These are phyloP conservation scores for Pseudocercospora ulei DNA, from an alignment of 2,329 filamentous ascomycete species.

Conservation along the genomic window DNA sequence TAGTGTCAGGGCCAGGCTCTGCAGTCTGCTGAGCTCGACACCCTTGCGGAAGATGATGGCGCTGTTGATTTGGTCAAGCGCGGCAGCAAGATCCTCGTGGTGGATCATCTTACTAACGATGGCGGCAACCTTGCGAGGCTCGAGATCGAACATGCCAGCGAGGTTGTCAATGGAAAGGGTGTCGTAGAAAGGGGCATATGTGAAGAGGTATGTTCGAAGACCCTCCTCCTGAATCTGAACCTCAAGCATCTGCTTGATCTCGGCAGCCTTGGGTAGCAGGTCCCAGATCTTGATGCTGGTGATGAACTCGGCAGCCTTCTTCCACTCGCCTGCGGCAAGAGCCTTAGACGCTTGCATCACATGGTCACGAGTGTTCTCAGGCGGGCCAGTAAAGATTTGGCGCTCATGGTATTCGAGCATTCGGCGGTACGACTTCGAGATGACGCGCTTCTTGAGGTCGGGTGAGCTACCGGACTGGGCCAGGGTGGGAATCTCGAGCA, in stretches of 20 bases:
- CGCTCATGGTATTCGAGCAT: slow-evolving; percentile 99
- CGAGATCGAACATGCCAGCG: slow-evolving; percentile 88
- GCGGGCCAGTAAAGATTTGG: slow-evolving; percentile 96
- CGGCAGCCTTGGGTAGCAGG: slow-evolving; percentile 80
- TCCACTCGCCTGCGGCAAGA: slow-evolving; percentile 94
- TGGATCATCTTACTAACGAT: slow-evolving; percentile 99
- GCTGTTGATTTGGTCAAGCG: slow-evolving; percentile 92
- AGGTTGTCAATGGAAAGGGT: slow-evolving; percentile 80
- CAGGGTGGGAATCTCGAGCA: slow-evolving; percentile 92
- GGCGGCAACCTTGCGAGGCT: slow-evolving; percentile 80
- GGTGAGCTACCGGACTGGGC: slow-evolving; percentile 94
- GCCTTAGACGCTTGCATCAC: slow-evolving; percentile 99
- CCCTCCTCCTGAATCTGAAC: slow-evolving; percentile 99
- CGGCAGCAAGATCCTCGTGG: slow-evolving; percentile 92
- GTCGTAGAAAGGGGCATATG: slow-evolving; percentile 98
- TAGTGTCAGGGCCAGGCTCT: slow-evolving; percentile 86
- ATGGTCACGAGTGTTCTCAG: slow-evolving; percentile 97
- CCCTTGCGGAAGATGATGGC: slow-evolving; percentile 99
- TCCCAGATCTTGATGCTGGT: slow-evolving; percentile 99
- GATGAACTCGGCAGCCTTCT: slow-evolving; percentile 87
- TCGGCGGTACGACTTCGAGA: slow-evolving; percentile 98
- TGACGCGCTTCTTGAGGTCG: slow-evolving; percentile 92
- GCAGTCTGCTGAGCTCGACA: slow-evolving; percentile 89
- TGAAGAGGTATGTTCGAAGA: slow-evolving; percentile 95
- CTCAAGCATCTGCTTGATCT: slow-evolving; percentile 94